Evolutionary conservation across 2,329 filamentous ascomycete species (phyloP).

Genomic region (Hypomyces perniciosus): DNA sequence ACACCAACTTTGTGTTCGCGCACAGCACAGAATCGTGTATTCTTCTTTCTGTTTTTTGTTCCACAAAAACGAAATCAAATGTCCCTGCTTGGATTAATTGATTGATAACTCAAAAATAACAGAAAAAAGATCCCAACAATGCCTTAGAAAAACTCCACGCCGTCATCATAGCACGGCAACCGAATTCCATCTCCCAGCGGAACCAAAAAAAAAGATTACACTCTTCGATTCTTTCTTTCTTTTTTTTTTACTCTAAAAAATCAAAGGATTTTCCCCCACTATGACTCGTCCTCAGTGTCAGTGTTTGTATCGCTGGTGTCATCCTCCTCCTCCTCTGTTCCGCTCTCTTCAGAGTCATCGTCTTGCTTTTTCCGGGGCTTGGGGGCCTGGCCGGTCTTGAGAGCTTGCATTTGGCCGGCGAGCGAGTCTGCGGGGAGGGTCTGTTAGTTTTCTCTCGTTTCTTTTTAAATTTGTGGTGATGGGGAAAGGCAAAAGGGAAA

Average conservation of each 20-base stretch:
- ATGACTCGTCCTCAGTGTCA: constrained; percentile 59
- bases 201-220: neutral
- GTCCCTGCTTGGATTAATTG: too few relatives aligned
- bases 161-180: constrained; percentile 1
- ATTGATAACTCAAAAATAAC: neutral
- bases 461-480: neutral
- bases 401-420: constrained; percentile 82
- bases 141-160: constrained; percentile 12
- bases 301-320: constrained; percentile 65
- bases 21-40: neutral
- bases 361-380: constrained; percentile 48
- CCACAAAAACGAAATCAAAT: neutral
- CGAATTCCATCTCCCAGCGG: neutral
- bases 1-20: neutral
- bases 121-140: neutral
- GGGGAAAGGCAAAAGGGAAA: constrained; percentile 1
- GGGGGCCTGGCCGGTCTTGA: constrained; percentile 63
- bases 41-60: neutral
- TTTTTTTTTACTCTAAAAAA: constrained; percentile 9
- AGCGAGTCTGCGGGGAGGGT: constrained; percentile 60
- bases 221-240: neutral
- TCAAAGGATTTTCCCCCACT: constrained; percentile 10
- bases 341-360: constrained; percentile 66
- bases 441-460: constrained; percentile 5
- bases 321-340: constrained; percentile 63